Evolutionary conservation across 2,329 filamentous ascomycete genomes (phyloP).

Genomic region (Elsinoe necatrix): DNA sequence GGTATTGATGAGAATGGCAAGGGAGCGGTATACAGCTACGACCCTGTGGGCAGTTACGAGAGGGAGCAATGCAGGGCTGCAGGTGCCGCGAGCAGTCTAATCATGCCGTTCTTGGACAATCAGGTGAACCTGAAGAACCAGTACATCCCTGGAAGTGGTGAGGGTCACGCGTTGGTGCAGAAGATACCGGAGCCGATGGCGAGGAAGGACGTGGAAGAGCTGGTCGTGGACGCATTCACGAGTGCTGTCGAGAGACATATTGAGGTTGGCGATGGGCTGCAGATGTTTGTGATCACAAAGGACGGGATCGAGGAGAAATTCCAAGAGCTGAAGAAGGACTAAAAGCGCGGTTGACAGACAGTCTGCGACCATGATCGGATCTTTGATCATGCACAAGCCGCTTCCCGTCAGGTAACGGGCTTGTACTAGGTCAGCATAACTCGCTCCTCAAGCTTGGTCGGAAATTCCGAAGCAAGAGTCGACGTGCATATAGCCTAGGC

Average conservation of each 20-base stretch:
- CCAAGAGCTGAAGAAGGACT: constrained; percentile 83
- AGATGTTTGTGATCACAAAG: constrained; percentile 88
- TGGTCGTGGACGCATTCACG: constrained; percentile 96
- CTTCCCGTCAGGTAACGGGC: neutral
- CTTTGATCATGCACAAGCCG: neutral
- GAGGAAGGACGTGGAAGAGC: constrained; percentile 64
- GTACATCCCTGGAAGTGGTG: constrained; percentile 78
- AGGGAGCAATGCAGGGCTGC: constrained; percentile 91
- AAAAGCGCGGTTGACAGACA: constrained; percentile 1
- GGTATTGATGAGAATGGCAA: constrained; percentile 90
- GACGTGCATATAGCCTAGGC: neutral
- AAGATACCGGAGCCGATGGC: constrained; percentile 61
- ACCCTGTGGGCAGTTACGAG: constrained; percentile 96
- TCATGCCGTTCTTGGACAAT: constrained; percentile 99
- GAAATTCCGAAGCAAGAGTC: neutral
- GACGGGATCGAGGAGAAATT: constrained; percentile 82
- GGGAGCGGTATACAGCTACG: constrained; percentile 93
- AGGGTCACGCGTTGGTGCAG: constrained; percentile 70
- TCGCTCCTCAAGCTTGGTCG: neutral
- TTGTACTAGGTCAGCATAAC: neutral
- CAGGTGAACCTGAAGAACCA: constrained; percentile 99
- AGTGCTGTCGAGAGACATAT: constrained; percentile 98
- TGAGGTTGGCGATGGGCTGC: constrained; percentile 91
- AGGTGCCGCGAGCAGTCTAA: constrained; percentile 74
- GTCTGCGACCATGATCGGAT: neutral